phyloP scores from a whole-genome alignment of 257 asterid genomes.

The Marsdenia floribunda region DNA sequence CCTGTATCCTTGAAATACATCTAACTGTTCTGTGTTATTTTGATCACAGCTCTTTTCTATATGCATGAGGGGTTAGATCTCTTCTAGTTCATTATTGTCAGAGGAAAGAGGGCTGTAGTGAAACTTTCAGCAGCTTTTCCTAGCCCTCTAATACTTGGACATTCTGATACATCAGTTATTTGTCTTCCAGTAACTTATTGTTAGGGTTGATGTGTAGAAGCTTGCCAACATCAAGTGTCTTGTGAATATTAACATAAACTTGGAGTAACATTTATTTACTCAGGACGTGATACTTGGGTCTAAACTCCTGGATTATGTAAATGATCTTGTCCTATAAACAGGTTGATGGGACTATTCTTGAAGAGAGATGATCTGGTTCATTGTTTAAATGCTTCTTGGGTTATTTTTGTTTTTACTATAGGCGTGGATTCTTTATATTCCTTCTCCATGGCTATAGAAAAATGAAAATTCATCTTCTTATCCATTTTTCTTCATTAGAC shows the following conservation, averaged over 20 bases:
- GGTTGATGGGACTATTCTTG: not conserved
- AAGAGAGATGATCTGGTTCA: not conserved
- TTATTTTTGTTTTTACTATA: not conserved
- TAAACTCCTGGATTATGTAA: not conserved
- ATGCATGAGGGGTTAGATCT: not conserved
- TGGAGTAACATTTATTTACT: not conserved
- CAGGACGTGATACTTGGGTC: not conserved
- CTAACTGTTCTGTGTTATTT: slow-evolving; percentile 3
- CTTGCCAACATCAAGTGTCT: not conserved
- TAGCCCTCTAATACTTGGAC: not conserved
- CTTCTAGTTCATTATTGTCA: slow-evolving; percentile 2
- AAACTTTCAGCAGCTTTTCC: not conserved
- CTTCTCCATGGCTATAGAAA: too few species aligned
- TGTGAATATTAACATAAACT: not conserved
- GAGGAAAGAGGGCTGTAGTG: not conserved
- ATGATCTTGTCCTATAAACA: not conserved
- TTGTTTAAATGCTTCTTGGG: not conserved
- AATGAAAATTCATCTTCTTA: too few species aligned
- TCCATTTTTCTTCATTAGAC: not conserved
- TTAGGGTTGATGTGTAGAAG: not conserved
- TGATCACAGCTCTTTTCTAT: not conserved
- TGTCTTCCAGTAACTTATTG: not conserved
- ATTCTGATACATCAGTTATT: not conserved
- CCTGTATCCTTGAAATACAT: slow-evolving; percentile 59
- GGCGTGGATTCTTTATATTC: not conserved